Conservation (phyloP, 2,329 filamentous ascomycete genomes). For the Cryphonectria parasitica region DNA sequence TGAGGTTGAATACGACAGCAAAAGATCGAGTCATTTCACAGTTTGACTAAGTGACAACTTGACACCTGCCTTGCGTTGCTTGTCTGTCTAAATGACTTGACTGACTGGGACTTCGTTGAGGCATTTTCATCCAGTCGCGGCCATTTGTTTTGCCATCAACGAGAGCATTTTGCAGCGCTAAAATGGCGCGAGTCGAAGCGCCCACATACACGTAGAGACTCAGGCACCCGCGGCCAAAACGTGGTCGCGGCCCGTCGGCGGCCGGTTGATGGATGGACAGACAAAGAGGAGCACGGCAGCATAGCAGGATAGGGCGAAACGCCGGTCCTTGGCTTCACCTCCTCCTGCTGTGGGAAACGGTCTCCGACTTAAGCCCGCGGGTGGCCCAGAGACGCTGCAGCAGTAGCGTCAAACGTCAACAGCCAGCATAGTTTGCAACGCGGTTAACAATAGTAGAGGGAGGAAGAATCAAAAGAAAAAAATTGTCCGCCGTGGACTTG, state of each 20-base stretch:
- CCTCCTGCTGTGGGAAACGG: background rate
- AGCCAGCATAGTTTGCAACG: background rate
- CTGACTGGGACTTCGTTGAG: background rate
- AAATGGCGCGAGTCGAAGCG: background rate
- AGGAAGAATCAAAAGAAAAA: background rate
- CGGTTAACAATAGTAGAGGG: background rate
- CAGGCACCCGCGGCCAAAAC: background rate
- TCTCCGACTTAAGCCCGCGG: background rate
- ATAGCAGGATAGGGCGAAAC: background rate
- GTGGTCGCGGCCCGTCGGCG: background rate
- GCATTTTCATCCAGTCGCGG: background rate
- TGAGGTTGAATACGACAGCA: background rate
- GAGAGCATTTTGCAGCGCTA: background rate
- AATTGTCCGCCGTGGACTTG: background rate
- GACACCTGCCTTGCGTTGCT: no score
- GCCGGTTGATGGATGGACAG: background rate
- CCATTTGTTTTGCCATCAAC: background rate
- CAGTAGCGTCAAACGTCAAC: background rate
- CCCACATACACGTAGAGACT: background rate
- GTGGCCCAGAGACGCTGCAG: background rate
- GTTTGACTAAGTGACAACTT: background rate
- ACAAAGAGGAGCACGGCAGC: background rate
- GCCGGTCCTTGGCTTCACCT: background rate
- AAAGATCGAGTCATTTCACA: background rate
- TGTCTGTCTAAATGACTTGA: background rate